Percentiles rank a stretch among this genome's conserved stretches.
phyloP scores from a whole-genome alignment of 176 grass and related monocot species.

The barley (Hordeum vulgare) region DNA sequence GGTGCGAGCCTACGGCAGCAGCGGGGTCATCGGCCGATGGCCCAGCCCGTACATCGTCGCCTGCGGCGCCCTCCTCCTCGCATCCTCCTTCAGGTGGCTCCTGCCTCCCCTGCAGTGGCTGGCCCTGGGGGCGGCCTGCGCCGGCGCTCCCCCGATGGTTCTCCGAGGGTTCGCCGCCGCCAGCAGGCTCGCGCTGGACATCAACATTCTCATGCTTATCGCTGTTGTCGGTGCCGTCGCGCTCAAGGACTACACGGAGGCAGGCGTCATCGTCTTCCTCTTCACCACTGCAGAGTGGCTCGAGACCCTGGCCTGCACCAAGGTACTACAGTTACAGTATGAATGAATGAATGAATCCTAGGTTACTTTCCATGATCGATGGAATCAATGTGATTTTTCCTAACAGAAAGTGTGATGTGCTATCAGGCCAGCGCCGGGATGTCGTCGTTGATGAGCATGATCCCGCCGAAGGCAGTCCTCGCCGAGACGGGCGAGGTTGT shows the following conservation, averaged over 20 bases:
- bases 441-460: slow-evolving; percentile 45
- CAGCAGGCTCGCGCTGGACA: slow-evolving; percentile 41
- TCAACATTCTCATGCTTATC: slow-evolving; percentile 34
- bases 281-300: slow-evolving; percentile 80
- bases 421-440: slow-evolving; percentile 48
- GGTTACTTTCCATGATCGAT: background rate
- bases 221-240: slow-evolving; percentile 29
- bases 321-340: background rate
- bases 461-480: slow-evolving; percentile 48
- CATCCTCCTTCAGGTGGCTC: slow-evolving; percentile 32
- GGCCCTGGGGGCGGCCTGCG: slow-evolving; percentile 29
- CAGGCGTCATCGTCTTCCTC: slow-evolving; percentile 71
- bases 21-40: slow-evolving; percentile 31
- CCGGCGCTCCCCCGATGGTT: slow-evolving; percentile 51
- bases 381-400: background rate
- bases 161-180: slow-evolving; percentile 17
- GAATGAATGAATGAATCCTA: too few species aligned
- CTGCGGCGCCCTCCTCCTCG: slow-evolving; percentile 43
- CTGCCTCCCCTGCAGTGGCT: slow-evolving; percentile 48
- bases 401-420: background rate
- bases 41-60: slow-evolving; percentile 47
- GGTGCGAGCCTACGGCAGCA: slow-evolving; percentile 37
- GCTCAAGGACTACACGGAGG: slow-evolving; percentile 53
- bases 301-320: slow-evolving; percentile 46
- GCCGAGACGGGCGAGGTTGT: slow-evolving; percentile 37